These are phyloP conservation scores for Chalaropsis thielavioides DNA, from an alignment of 2,329 filamentous ascomycete genomes.

Conservation along the genomic window DNA sequence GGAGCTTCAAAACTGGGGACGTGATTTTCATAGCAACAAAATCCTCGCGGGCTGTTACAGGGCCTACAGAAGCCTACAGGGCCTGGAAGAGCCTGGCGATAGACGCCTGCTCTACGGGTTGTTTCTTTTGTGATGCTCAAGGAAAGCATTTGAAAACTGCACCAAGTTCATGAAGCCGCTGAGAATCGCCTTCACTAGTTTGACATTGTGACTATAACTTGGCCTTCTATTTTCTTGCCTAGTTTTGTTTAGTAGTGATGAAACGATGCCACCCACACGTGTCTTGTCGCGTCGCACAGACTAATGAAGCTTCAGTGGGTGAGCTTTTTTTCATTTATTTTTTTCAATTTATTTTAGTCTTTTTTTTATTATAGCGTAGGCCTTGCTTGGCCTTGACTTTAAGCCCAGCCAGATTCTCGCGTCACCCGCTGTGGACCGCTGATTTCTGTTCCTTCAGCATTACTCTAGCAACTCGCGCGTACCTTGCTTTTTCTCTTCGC, in stretches of 20 bases:
- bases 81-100: not conserved
- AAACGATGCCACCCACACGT: not conserved
- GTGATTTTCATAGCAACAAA: not conserved
- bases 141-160: no score
- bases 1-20: not conserved
- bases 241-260: not conserved
- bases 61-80: not conserved
- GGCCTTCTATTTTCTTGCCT: no score
- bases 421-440: not conserved
- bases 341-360: not conserved
- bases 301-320: not conserved
- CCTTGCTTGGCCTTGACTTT: not conserved
- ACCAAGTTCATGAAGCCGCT: no score
- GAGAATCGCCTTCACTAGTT: no score
- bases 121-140: not conserved
- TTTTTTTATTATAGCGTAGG: not conserved
- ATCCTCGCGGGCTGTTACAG: not conserved
- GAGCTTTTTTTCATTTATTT: not conserved
- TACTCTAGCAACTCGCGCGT: conserved; percentile 5
- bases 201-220: no score
- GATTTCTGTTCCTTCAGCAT: conserved; percentile 2
- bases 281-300: not conserved
- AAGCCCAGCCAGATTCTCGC: not conserved
- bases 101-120: not conserved
- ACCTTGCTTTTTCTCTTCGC: not conserved